A percentile compares a stretch with the other conserved stretches of the same genome.
Evolutionary conservation across 345 rosid genomes (phyloP).

Genomic region (Toxicodendron radicans): DNA sequence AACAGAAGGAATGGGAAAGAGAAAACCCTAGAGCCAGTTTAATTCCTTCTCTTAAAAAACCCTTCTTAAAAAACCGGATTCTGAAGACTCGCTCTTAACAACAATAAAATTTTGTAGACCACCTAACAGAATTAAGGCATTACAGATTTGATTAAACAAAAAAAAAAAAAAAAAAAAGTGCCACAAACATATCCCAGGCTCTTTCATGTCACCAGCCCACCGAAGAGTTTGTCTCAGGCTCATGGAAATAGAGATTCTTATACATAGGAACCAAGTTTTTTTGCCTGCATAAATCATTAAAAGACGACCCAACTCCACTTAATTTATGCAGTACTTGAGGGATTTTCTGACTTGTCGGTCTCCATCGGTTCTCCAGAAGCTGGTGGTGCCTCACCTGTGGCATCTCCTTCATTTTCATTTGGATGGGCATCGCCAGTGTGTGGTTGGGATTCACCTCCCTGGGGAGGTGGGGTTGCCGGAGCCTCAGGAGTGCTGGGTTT

Average conservation of each 20-base stretch:
- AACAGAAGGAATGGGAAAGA: background rate
- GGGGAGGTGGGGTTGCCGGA: slow-evolving; percentile 51
- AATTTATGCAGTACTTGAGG: slow-evolving; percentile 31
- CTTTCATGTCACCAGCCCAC: slow-evolving; percentile 8
- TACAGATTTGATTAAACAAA: slow-evolving; percentile 1
- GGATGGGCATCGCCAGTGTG: slow-evolving; percentile 28
- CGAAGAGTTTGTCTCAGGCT: slow-evolving; percentile 18
- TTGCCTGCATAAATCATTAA: slow-evolving; percentile 11
- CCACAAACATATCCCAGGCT: slow-evolving; percentile 9
- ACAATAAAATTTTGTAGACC: slow-evolving; percentile 21
- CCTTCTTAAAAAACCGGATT: slow-evolving; percentile 25
- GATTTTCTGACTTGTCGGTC: slow-evolving; percentile 51
- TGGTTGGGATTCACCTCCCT: slow-evolving; percentile 43
- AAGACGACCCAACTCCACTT: background rate
- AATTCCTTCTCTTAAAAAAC: background rate
- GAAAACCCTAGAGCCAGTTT: background rate
- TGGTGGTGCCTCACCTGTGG: slow-evolving; percentile 36
- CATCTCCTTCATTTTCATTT: slow-evolving; percentile 28
- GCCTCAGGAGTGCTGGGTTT: slow-evolving; percentile 67
- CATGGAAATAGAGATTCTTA: slow-evolving; percentile 15
- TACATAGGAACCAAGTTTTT: slow-evolving; percentile 21
- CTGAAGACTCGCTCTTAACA: slow-evolving; percentile 24
- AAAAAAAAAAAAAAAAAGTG: background rate
- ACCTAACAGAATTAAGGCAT: slow-evolving; percentile 10
- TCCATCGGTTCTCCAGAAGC: slow-evolving; percentile 75